Evolutionary conservation across 495 filamentous ascomycete species (phyloP).

Genomic region (Xylaria grammica): DNA sequence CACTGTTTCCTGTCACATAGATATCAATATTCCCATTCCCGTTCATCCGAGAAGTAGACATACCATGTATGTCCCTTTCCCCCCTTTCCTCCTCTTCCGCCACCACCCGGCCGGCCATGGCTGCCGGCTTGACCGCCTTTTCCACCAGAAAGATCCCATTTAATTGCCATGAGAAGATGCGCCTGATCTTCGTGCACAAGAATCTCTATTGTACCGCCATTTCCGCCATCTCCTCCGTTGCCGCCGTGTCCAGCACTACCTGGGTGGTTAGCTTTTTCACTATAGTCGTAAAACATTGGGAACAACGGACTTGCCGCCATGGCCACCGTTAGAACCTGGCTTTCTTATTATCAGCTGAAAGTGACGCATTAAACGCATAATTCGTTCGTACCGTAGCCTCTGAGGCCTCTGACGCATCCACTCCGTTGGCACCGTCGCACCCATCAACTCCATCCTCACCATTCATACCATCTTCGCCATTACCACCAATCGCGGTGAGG

Average conservation of each 20-base stretch:
- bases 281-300: constrained; percentile 18
- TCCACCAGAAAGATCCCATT: constrained; percentile 40
- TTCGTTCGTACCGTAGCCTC: constrained; percentile 36
- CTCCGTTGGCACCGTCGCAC: constrained; percentile 39
- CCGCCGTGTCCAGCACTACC: constrained; percentile 35
- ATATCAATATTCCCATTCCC: background rate
- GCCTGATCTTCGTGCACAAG: constrained; percentile 21
- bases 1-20: background rate
- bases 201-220: constrained; percentile 31
- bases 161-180: constrained; percentile 30
- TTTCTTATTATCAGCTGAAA: constrained; percentile 1
- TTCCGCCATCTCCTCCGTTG: constrained; percentile 29
- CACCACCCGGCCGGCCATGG: constrained; percentile 40
- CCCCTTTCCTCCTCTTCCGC: constrained; percentile 35
- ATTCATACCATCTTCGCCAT: constrained; percentile 35
- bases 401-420: constrained; percentile 32
- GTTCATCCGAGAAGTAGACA: constrained; percentile 14
- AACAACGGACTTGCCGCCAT: constrained; percentile 36
- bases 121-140: constrained; percentile 30
- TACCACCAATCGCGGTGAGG: constrained; percentile 18
- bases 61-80: constrained; percentile 32
- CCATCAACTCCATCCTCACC: constrained; percentile 46
- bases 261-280: constrained; percentile 26
- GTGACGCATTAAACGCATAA: constrained; percentile 16
- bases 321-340: constrained; percentile 39